Conservation (phyloP, 1,284 basidiomycete species). For the Pseudozyma pruni region DNA sequence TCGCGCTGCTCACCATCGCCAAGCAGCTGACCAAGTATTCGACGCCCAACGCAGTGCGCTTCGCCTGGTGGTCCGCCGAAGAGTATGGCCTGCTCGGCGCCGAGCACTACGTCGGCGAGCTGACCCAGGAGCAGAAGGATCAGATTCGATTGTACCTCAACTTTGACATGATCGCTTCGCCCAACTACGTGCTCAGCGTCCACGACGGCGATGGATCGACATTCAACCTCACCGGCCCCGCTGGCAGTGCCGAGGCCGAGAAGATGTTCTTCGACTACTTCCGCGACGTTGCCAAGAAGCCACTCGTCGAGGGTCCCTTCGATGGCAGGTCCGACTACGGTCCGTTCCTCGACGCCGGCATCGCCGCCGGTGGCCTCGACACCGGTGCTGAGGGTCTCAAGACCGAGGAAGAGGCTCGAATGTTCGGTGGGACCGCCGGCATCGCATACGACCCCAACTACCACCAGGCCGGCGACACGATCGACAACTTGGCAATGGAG, state of each 20-base stretch:
- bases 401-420: slow-evolving; percentile 34
- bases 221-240: slow-evolving; percentile 29
- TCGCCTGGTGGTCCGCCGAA: slow-evolving; percentile 44
- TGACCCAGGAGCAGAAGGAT: slow-evolving; percentile 19
- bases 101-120: slow-evolving; percentile 31
- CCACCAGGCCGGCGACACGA: slow-evolving; percentile 32
- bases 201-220: slow-evolving; percentile 40
- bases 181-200: slow-evolving; percentile 37
- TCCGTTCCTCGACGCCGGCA: slow-evolving; percentile 41
- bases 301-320: slow-evolving; percentile 28
- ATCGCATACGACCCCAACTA: slow-evolving; percentile 38
- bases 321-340: slow-evolving; percentile 36
- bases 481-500: slow-evolving; percentile 34
- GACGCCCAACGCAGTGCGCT: slow-evolving; percentile 36
- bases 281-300: slow-evolving; percentile 29
- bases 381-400: slow-evolving; percentile 41
- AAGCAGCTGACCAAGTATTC: slow-evolving; percentile 32
- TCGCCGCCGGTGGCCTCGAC: slow-evolving; percentile 39
- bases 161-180: slow-evolving; percentile 48
- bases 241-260: slow-evolving; percentile 33
- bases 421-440: slow-evolving; percentile 37
- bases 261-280: slow-evolving; percentile 34
- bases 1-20: slow-evolving; percentile 37
- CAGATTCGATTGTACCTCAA: slow-evolving; percentile 41
- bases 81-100: slow-evolving; percentile 41